Evolutionary conservation across 176 grass and related monocot genomes (phyloP).

Genomic region (Hordeum vulgare): MorexV3_pseudomolecules_assembly NC_058518.1:463822221-463822720

Average conservation of each 20-base stretch:
- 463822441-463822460: too few relatives aligned
- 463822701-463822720: constrained; percentile 79
- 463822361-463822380: too few relatives aligned
- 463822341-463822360: too few relatives aligned
- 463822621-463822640: background rate
- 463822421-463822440: too few relatives aligned
- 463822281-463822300: too few relatives aligned
- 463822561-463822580: background rate
- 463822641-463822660: background rate
- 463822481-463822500: too few relatives aligned
- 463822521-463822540: background rate
- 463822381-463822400: too few relatives aligned
- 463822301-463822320: background rate
- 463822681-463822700: constrained; percentile 37
- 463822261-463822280: too few relatives aligned
- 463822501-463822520: too few relatives aligned
- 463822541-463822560: background rate
- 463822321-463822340: background rate
- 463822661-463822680: background rate
- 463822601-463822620: too few relatives aligned
- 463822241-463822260: constrained; percentile 99
- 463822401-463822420: too few relatives aligned
- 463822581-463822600: background rate
- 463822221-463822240: constrained; percentile 65
- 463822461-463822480: too few relatives aligned